Percentiles rank a stretch among this genome's conserved stretches.
phyloP scores from a whole-genome alignment of 768 basidiomycete species.

The Leccinum barrowsii region DNA sequence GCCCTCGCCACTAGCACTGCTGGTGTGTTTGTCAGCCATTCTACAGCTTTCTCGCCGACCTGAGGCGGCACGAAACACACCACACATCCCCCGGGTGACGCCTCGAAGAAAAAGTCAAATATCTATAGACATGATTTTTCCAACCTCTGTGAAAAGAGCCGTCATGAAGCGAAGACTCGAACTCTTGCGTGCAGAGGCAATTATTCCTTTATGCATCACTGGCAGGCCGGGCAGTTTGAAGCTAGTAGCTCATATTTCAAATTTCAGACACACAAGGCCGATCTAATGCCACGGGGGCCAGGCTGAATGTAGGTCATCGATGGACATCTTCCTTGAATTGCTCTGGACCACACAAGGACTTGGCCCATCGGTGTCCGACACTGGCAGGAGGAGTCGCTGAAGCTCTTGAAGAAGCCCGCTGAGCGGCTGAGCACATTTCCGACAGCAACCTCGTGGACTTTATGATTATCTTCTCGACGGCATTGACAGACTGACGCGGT shows the following conservation, averaged over 20 bases:
- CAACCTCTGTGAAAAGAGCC: background rate
- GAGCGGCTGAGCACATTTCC: background rate
- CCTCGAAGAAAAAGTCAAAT: background rate
- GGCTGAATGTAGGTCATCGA: no score
- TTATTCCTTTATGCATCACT: background rate
- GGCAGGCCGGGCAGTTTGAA: background rate
- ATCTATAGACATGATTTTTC: background rate
- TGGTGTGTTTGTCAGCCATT: background rate
- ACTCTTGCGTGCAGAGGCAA: background rate
- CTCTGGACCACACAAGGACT: background rate
- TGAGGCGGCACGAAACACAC: background rate
- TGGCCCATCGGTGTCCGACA: no score
- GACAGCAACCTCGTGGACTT: background rate
- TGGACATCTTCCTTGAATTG: background rate
- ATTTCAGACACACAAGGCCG: background rate
- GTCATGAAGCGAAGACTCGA: background rate
- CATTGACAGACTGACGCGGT: background rate
- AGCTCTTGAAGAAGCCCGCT: background rate
- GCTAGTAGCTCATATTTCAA: background rate
- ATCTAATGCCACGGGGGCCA: background rate
- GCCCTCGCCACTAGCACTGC: background rate
- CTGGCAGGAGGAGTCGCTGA: background rate
- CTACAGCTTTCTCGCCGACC: background rate
- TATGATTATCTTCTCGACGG: background rate
- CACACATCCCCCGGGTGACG: background rate